Conservation (phyloP, 2,329 filamentous ascomycete genomes). For the Trichocomaceae sp. region DNA sequence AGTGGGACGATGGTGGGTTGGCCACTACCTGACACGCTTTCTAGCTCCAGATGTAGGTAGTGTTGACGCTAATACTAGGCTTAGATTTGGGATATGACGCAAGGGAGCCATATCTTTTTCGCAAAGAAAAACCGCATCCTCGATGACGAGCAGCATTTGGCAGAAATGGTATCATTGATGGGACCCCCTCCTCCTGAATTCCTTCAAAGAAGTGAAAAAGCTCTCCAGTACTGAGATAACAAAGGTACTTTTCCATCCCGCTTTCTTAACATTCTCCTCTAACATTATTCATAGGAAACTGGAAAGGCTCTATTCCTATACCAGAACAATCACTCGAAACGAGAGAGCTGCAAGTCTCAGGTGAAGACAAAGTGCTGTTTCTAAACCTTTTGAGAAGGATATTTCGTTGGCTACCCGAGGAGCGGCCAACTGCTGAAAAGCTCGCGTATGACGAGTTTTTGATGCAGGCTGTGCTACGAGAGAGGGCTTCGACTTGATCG, state of each 20-base stretch:
- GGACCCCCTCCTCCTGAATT: constrained; percentile 3
- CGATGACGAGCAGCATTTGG: constrained; percentile 8
- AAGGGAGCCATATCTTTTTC: constrained; percentile 18
- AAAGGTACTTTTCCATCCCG: constrained; percentile 8
- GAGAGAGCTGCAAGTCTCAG: constrained; percentile 14
- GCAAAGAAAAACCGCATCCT: constrained; percentile 29
- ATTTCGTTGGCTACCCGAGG: constrained; percentile 28
- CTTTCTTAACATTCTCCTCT: neutral
- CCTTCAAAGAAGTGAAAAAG: neutral
- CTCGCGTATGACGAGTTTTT: constrained; percentile 21
- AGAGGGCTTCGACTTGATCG: too few relatives aligned
- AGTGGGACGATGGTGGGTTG: constrained; percentile 26
- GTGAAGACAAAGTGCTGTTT: constrained; percentile 23
- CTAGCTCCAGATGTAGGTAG: constrained; percentile 1
- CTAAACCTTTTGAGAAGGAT: constrained; percentile 26
- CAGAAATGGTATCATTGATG: constrained; percentile 7
- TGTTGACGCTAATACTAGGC: constrained; percentile 10
- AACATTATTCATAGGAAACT: constrained; percentile 11
- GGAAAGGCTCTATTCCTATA: constrained; percentile 13
- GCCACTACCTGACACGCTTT: neutral
- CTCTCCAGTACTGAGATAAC: constrained; percentile 5
- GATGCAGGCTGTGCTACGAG: constrained; percentile 15
- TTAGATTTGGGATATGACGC: constrained; percentile 9
- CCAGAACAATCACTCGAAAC: constrained; percentile 8
- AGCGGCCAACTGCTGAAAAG: constrained; percentile 23